These are phyloP conservation scores for Phytophthora chlamydospora DNA, from an alignment of 352 stramenopile species.

Conservation along the genomic window DNA sequence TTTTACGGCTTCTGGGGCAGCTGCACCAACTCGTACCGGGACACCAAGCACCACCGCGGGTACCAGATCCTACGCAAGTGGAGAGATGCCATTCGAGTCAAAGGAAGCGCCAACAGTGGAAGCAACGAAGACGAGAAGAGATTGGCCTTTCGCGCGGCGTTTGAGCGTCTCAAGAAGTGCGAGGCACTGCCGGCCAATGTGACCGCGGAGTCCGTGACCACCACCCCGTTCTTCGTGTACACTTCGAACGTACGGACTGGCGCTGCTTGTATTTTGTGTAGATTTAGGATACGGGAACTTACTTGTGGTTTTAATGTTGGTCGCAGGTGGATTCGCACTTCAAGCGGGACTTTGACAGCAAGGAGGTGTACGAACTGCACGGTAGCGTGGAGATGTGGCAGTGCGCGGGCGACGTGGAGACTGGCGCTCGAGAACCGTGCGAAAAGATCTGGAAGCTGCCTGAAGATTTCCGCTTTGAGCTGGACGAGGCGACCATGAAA, in stretches of 20 bases:
- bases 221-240: constrained; percentile 90
- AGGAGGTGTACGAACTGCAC: constrained; percentile 91
- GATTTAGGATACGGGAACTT: neutral
- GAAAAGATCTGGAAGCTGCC: constrained; percentile 65
- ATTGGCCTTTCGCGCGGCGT: constrained; percentile 40
- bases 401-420: constrained; percentile 63
- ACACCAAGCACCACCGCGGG: constrained; percentile 77
- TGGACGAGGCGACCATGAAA: constrained; percentile 75
- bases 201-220: constrained; percentile 38
- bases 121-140: constrained; percentile 20
- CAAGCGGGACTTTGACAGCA: constrained; percentile 66
- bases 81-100: constrained; percentile 38
- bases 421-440: constrained; percentile 41
- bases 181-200: constrained; percentile 40
- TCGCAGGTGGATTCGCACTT: constrained; percentile 88
- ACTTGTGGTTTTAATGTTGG: neutral
- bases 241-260: constrained; percentile 85
- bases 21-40: constrained; percentile 88
- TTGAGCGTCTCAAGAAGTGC: constrained; percentile 44
- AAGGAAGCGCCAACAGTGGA: constrained; percentile 21
- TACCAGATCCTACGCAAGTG: constrained; percentile 74
- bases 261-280: neutral
- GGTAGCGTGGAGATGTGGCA: constrained; percentile 86
- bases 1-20: constrained; percentile 94
- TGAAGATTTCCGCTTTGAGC: constrained; percentile 55